phyloP scores from a whole-genome alignment of 2,329 filamentous ascomycete genomes.

The Aspergillus ochraceoroseus region DNA sequence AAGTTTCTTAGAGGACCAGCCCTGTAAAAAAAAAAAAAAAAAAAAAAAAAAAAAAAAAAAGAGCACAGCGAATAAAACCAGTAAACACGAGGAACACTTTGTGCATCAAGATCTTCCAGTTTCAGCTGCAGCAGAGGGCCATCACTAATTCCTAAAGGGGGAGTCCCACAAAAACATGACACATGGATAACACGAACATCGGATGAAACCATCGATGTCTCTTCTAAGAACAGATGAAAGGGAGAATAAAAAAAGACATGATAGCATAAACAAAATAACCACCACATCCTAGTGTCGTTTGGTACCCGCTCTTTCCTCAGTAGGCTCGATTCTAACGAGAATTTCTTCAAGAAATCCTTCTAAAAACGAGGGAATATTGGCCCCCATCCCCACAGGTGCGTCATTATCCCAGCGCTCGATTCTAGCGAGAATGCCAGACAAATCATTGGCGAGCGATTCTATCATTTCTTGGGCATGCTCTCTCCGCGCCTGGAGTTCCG shows the following conservation, averaged over 20 bases:
- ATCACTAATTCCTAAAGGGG: conserved; percentile 5
- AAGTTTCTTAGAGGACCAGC: conserved; percentile 8
- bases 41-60: conserved; percentile 4
- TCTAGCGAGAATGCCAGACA: conserved; percentile 77
- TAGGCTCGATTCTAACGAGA: conserved; percentile 80
- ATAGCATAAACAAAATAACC: background rate
- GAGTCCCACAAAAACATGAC: background rate
- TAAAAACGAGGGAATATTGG: conserved; percentile 79
- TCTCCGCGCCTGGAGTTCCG: conserved; percentile 56
- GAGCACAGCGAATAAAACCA: background rate
- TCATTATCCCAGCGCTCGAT: conserved; percentile 84
- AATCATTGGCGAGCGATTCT: conserved; percentile 72
- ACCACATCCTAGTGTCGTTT: conserved; percentile 1
- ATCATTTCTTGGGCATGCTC: conserved; percentile 80
- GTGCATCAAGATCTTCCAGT: no score
- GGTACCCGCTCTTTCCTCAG: conserved; percentile 34
- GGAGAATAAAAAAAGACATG: conserved; percentile 1
- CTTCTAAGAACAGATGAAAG: background rate
- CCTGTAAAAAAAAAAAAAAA: conserved; percentile 7
- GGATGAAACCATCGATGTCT: no score
- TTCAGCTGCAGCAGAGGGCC: background rate
- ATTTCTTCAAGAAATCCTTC: conserved; percentile 94
- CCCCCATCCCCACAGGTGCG: conserved; percentile 88
- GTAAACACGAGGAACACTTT: no score
- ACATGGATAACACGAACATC: no score